Base-by-base conservation (phyloP, 2,329 filamentous ascomycete genomes). In the Cladosporium sp. region DNA sequence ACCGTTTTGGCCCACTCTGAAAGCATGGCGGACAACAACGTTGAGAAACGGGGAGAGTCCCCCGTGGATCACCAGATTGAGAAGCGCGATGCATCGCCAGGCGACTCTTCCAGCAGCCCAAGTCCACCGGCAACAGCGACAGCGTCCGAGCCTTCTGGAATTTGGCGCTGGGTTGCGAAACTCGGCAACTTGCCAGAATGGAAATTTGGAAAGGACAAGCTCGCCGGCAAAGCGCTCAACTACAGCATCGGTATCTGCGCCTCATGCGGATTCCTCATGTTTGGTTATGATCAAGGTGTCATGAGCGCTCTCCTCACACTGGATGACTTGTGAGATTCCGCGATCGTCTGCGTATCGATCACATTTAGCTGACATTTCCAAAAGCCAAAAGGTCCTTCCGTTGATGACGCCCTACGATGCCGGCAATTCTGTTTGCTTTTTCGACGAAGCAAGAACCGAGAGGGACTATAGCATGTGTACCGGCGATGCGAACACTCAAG, bases 281-380 rank as follows among this genome's bases (percentile, higher is more conserved):
- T 48, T 30, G 37, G 44, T 18, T 48, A 50, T 19, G 47, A 50
- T 19, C 47, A 50, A 68, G 70, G 62, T 41, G 2, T 77, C 91
- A 61, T 70, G 77, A 19, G 75, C 76, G 7, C 88, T 88, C 59
- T 70, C 81, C 3, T 59, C 55, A 11, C 59, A 65, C 30, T 73
- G n/a, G 43, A 36, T 24, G 43, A 36, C 13, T 39, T 47, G 34
- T 37, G 15, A 29, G 34, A 5, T 15, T n/a, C 15, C 15, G 32
- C 32, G 12, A n/a, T 36, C 7, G 19, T 15, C 3, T 12, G 13
- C 74, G 40, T 70, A 70, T 4, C 51, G 68, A 48, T 68, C 73
- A 47, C 65, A 73, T 49, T 68, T 66, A n/a, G 59, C 67, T n/a
- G 64, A 67, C 42, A 61, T 63, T 12, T 66, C 66, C 0, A 13